A percentile compares a stretch with the other conserved stretches of the same genome.
Evolutionary conservation across 768 basidiomycete genomes (phyloP).

Genomic region (Cystobasidium tubakii): DNA sequence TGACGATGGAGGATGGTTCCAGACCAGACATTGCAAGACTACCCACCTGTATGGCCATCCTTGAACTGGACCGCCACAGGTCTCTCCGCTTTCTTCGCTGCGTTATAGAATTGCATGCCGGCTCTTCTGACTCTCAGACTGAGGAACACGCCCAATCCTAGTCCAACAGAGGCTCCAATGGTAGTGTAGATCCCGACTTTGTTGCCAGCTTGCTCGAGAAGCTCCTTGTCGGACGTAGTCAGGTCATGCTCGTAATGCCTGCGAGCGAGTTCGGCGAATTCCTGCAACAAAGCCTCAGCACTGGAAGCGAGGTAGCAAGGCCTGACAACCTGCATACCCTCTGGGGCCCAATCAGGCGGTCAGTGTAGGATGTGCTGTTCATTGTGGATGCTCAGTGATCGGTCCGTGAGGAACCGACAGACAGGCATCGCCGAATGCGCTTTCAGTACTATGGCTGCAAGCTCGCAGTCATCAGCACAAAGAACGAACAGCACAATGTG

Average conservation of each 20-base stretch:
- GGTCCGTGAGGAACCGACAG: neutral
- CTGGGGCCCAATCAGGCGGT: constrained; percentile 4
- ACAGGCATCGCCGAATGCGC: no score
- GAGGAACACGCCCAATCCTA: constrained; percentile 16
- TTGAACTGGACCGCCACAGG: constrained; percentile 22
- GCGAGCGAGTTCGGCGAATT: constrained; percentile 23
- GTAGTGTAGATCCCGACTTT: constrained; percentile 20
- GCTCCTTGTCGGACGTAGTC: constrained; percentile 8
- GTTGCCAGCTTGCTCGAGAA: constrained; percentile 21
- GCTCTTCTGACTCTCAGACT: constrained; percentile 16
- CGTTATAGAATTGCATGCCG: constrained; percentile 16
- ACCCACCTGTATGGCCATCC: constrained; percentile 21
- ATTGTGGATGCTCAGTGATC: neutral
- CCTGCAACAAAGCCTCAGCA: neutral
- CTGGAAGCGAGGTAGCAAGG: neutral
- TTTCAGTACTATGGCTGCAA: no score
- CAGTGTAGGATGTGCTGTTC: constrained; percentile 11
- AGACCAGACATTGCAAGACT: no score
- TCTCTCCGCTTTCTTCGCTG: constrained; percentile 29
- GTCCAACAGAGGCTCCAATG: constrained; percentile 26
- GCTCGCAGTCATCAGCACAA: no score
- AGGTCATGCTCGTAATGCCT: constrained; percentile 34
- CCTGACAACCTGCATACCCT: neutral
- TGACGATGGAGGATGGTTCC: no score
- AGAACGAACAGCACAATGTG: no score